phyloP scores from a whole-genome alignment of 208 protist genomes.

The Trypanosoma cruzi region DNA sequence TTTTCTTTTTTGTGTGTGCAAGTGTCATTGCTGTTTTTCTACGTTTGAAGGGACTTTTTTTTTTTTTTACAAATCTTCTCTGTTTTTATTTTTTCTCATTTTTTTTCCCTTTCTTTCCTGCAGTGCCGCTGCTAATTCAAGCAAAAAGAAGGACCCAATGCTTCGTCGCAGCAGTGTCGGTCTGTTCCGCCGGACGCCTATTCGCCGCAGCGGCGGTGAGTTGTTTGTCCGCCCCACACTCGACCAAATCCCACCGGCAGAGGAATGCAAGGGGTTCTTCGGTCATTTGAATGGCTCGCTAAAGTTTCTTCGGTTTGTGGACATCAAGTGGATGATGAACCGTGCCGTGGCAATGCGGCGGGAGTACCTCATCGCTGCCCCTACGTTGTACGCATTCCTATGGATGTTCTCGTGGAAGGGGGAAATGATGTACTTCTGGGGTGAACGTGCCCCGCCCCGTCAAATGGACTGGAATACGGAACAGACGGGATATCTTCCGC shows the following conservation, averaged over 20 bases:
- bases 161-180: slow-evolving; percentile 73
- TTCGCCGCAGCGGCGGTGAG: slow-evolving; percentile 76
- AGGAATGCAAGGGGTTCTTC: slow-evolving; percentile 75
- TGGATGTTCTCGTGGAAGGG: slow-evolving; percentile 90
- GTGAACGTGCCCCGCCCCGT: slow-evolving; percentile 84
- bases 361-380: slow-evolving; percentile 87
- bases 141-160: slow-evolving; percentile 39
- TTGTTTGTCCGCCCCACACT: slow-evolving; percentile 84
- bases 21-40: neutral
- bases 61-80: too few species aligned
- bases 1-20: neutral
- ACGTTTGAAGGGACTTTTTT: neutral
- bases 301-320: slow-evolving; percentile 67
- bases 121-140: slow-evolving; percentile 1
- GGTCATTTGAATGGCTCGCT: slow-evolving; percentile 72
- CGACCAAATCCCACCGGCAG: slow-evolving; percentile 69
- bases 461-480: slow-evolving; percentile 90
- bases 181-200: slow-evolving; percentile 74
- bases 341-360: slow-evolving; percentile 80
- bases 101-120: too few species aligned
- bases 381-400: slow-evolving; percentile 78
- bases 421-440: slow-evolving; percentile 69
- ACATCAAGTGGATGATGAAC: slow-evolving; percentile 94
- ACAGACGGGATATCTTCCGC: slow-evolving; percentile 77
- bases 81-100: too few species aligned